A percentile compares a stretch with the other conserved stretches of the same genome.
Conservation (phyloP, 441 rosid species). For the Erodium trifolium region DNA sequence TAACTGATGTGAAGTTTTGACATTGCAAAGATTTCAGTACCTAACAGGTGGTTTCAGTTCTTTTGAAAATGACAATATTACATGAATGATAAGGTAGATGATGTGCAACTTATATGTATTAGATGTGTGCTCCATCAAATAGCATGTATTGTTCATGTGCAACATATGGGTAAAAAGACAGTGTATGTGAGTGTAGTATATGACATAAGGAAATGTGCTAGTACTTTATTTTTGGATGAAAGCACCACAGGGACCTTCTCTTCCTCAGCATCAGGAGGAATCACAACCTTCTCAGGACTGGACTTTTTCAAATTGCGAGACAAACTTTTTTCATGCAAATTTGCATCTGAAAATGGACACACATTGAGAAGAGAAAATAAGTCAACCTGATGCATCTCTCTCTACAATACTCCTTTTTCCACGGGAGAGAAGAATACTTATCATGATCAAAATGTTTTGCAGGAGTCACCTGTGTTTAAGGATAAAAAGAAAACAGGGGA, state of each 20-base stretch:
- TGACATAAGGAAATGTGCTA: not conserved
- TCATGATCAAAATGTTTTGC: constrained; percentile 5
- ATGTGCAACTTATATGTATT: not conserved
- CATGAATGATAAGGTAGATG: not conserved
- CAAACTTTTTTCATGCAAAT: constrained; percentile 16
- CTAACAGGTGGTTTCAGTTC: no score
- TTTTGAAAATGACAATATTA: no score
- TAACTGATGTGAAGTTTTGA: not conserved
- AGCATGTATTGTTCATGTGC: not conserved
- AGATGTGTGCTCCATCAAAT: not conserved
- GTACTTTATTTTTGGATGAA: constrained; percentile 40
- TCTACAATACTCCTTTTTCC: not conserved
- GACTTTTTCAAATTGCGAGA: constrained; percentile 20
- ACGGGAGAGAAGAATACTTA: not conserved
- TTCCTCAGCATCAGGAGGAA: constrained; percentile 26
- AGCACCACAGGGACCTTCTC: constrained; percentile 21
- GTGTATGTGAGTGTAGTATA: not conserved
- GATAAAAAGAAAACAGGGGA: not conserved
- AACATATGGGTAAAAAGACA: not conserved
- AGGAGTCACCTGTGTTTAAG: constrained; percentile 6
- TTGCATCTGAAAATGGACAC: constrained; percentile 25
- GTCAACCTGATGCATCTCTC: not conserved
- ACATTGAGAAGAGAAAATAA: not conserved
- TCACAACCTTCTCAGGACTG: constrained; percentile 18
- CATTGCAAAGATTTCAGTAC: not conserved